Base-by-base conservation (phyloP, 768 basidiomycete genomes). In the Daedaleopsis nitida region DNA sequence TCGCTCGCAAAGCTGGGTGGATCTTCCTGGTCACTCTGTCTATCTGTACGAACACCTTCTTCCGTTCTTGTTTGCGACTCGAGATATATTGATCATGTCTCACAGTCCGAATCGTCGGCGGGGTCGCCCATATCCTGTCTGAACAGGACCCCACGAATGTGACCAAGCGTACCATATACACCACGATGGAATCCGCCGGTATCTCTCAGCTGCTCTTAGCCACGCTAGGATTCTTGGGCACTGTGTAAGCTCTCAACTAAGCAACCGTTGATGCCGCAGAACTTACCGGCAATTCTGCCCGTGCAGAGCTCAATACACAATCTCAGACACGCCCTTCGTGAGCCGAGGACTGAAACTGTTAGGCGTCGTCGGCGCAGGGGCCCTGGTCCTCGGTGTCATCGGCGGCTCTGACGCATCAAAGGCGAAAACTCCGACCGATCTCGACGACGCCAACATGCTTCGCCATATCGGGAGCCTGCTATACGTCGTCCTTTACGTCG, bases 11-110 rank as follows among this genome's bases (percentile, higher is more conserved):
- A 70, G 83, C 80, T 34, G 88, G 86, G 60, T 91, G 86, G 86
- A 71, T 89, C n/a, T 82, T 83, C 63, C 77, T 89, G n/a, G 76
- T 83, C 48, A 72, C 87, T 13, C 87, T 90, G 62, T 80, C 86
- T 12, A 62, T 81, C 47, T 72, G 87, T 87, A 14, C 3, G 47
- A n/a, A n/a, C n/a, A n/a, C 19, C 17, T 9, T 10, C 12, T 51
- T 5, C 27, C 27, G 7, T 3, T 3, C 16, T 34, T 27, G 5
- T 1, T 10, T 19, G 38, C 14, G 9, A 16, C 5, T 16, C 23
- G 5, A 19, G 9, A 48, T 14, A 27, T 3, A 24, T 13, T 44
- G 38, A 54, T 10, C 5, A 42, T 8, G 8, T 55, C 39, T 13
- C 21, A 11, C 52, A 89, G 89, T 80, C 48, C 82, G 88, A 44